phyloP scores from a whole-genome alignment of 352 stramenopile species.

The Phytophthora sojae region DNA sequence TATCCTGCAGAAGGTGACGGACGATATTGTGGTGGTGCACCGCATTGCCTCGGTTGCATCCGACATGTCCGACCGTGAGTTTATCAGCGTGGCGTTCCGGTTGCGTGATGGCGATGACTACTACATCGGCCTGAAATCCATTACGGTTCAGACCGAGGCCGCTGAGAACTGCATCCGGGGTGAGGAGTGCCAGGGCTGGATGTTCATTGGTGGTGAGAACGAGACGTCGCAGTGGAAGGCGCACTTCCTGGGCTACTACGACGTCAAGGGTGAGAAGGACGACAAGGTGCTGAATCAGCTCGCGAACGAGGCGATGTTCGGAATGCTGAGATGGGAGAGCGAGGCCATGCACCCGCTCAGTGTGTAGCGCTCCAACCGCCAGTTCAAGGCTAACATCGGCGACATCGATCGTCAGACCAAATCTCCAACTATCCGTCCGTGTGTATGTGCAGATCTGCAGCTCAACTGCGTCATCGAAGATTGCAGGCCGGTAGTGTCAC shows the following conservation, averaged over 20 bases:
- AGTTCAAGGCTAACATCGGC: background rate
- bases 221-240: constrained; percentile 77
- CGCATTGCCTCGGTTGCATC: constrained; percentile 79
- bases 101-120: constrained; percentile 81
- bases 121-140: constrained; percentile 81
- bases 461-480: constrained; percentile 3
- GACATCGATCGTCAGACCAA: constrained; percentile 10
- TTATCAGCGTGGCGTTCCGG: constrained; percentile 81
- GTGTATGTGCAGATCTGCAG: constrained; percentile 19
- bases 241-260: constrained; percentile 84
- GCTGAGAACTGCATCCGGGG: constrained; percentile 82
- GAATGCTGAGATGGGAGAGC: constrained; percentile 87
- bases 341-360: constrained; percentile 85
- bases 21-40: constrained; percentile 85
- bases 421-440: constrained; percentile 12
- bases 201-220: constrained; percentile 79
- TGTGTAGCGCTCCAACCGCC: constrained; percentile 43
- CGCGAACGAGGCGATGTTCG: constrained; percentile 88
- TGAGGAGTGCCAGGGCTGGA: constrained; percentile 87
- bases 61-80: constrained; percentile 78
- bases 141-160: constrained; percentile 72
- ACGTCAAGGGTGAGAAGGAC: constrained; percentile 86
- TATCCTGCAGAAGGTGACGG: constrained; percentile 85
- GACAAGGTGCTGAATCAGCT: constrained; percentile 87
- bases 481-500: background rate